Evolutionary conservation across 192 early-diverging fungal species (phyloP).

Genomic region (Gaertneriomyces semiglobifer): DNA sequence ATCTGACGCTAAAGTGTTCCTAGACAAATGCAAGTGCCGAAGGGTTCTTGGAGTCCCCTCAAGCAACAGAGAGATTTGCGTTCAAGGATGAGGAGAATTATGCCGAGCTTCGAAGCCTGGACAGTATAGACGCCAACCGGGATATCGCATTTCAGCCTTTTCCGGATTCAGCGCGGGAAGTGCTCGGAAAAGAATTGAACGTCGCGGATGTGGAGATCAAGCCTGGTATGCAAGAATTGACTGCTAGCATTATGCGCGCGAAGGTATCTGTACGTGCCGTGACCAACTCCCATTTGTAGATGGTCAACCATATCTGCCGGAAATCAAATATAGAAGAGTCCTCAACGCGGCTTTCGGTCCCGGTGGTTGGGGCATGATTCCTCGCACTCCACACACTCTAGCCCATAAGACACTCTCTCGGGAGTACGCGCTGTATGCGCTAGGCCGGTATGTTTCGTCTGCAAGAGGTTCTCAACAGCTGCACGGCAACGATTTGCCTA

Average conservation of each 20-base stretch:
- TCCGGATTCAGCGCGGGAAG: conserved; percentile 59
- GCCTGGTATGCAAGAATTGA: conserved; percentile 57
- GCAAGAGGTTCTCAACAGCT: conserved; percentile 94
- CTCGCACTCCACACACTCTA: conserved; percentile 83
- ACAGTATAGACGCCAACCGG: conserved; percentile 21
- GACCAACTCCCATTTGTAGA: conserved; percentile 44
- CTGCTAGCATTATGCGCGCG: not conserved
- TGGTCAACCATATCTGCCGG: conserved; percentile 90
- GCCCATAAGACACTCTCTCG: conserved; percentile 73
- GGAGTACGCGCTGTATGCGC: conserved; percentile 86
- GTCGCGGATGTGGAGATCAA: conserved; percentile 87
- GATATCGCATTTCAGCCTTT: conserved; percentile 78
- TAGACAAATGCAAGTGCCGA: too few relatives aligned
- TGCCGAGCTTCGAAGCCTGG: too few relatives aligned
- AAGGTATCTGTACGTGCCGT: not conserved
- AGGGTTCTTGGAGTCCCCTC: too few relatives aligned
- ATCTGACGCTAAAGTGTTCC: too few relatives aligned
- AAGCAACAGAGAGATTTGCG: too few relatives aligned
- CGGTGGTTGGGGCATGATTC: conserved; percentile 62
- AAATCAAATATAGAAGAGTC: conserved; percentile 96
- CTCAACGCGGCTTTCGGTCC: conserved; percentile 94
- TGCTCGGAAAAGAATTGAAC: conserved; percentile 68
- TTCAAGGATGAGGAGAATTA: too few relatives aligned
- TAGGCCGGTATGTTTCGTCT: conserved; percentile 85
- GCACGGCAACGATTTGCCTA: conserved; percentile 74